Conservation (phyloP, 106 monocot genomes). For the Amphibolis antarctica region DNA sequence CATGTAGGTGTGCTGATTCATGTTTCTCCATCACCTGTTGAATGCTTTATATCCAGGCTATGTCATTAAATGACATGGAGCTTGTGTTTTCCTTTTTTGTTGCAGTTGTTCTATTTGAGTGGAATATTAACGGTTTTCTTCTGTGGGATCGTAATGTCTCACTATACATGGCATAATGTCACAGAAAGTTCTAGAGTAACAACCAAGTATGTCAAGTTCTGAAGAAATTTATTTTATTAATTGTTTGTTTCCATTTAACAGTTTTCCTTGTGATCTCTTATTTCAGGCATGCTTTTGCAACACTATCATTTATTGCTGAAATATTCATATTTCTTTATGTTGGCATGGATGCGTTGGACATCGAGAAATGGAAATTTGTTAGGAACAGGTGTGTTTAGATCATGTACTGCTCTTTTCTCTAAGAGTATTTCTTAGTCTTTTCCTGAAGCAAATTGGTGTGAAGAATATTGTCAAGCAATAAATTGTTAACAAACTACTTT, state of each 20-base stretch:
- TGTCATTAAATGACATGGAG: too few species aligned
- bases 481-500: neutral
- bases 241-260: neutral
- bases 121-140: slow-evolving; percentile 98
- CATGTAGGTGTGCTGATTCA: too few species aligned
- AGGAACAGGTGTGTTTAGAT: slow-evolving; percentile 48
- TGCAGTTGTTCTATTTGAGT: slow-evolving; percentile 80
- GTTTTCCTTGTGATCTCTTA: neutral
- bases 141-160: slow-evolving; percentile 98
- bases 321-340: slow-evolving; percentile 94
- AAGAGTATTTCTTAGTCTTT: too few species aligned
- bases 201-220: slow-evolving; percentile 53
- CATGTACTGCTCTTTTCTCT: too few species aligned
- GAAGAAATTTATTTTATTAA: neutral
- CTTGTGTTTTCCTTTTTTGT: neutral
- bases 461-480: too few species aligned
- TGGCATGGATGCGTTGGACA: slow-evolving; percentile 98
- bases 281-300: slow-evolving; percentile 93
- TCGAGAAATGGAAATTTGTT: slow-evolving; percentile 89
- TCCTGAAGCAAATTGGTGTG: neutral
- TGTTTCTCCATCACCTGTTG: neutral
- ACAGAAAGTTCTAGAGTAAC: slow-evolving; percentile 97
- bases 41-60: neutral
- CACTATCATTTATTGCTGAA: slow-evolving; percentile 94
- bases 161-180: slow-evolving; percentile 99